Conservation (phyloP, 345 rosid species). For the Ceriops tagal region DNA sequence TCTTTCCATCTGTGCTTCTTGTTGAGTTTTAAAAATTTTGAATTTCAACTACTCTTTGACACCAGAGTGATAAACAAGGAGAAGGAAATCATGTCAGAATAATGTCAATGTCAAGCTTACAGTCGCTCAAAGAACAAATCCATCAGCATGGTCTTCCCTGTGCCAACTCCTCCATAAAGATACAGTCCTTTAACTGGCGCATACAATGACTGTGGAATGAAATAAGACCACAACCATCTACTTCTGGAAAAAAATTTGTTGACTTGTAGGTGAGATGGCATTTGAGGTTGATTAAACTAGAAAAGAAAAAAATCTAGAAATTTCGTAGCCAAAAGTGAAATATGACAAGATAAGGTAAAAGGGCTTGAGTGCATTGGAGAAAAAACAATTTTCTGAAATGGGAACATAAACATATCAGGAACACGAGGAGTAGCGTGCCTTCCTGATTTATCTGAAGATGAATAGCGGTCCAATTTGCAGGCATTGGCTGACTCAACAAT, state of each 20-base stretch:
- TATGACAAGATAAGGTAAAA: neutral
- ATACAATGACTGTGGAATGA: conserved; percentile 66
- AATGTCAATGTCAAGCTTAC: conserved; percentile 42
- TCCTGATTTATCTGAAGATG: conserved; percentile 68
- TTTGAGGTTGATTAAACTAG: neutral
- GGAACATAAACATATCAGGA: conserved; percentile 3
- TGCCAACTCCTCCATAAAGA: conserved; percentile 96
- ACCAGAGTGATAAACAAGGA: neutral
- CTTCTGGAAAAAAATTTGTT: conserved; percentile 44
- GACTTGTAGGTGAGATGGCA: conserved; percentile 4
- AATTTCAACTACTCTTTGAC: neutral
- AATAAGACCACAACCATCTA: conserved; percentile 94
- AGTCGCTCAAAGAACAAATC: conserved; percentile 80
- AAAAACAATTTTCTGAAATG: neutral
- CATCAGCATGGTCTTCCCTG: conserved; percentile 99
- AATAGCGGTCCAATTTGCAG: conserved; percentile 85
- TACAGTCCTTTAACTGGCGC: conserved; percentile 90
- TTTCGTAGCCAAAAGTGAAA: neutral
- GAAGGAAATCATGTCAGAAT: neutral
- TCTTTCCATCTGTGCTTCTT: neutral
- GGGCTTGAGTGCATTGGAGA: too few species aligned
- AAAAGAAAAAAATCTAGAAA: neutral
- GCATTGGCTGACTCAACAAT: conserved; percentile 73
- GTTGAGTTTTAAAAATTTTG: neutral
- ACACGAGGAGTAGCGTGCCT: conserved; percentile 41